A percentile compares a stretch with the other conserved stretches of the same genome.
phyloP scores from a whole-genome alignment of 805 yeast genomes.

The Kluyveromyces siamensis region DNA sequence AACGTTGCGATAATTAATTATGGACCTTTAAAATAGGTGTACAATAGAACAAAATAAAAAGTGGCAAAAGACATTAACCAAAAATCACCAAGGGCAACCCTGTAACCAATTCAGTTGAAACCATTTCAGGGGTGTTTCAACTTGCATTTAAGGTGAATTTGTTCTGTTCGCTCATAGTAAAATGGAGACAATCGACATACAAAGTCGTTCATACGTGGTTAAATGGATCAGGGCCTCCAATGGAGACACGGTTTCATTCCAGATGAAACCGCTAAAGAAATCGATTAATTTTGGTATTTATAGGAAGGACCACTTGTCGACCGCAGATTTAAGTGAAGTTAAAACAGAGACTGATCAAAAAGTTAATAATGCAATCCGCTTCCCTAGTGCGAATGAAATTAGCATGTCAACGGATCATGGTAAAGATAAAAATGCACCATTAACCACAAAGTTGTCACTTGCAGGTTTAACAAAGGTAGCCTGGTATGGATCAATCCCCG shows the following conservation, averaged over 20 bases:
- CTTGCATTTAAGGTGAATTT: background rate
- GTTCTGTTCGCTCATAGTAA: background rate
- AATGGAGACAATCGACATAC: slow-evolving; percentile 89
- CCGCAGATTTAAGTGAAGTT: slow-evolving; percentile 7
- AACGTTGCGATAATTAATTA: background rate
- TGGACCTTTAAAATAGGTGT: background rate
- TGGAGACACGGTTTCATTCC: slow-evolving; percentile 62
- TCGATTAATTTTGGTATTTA: slow-evolving; percentile 39
- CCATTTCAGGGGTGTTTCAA: background rate
- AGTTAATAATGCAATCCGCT: slow-evolving; percentile 4
- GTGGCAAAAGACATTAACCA: background rate
- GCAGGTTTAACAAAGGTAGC: slow-evolving; percentile 43
- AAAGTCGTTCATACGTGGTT: slow-evolving; percentile 78
- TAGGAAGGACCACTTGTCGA: slow-evolving; percentile 7
- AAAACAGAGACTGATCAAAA: slow-evolving; percentile 10
- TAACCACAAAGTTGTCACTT: slow-evolving; percentile 50
- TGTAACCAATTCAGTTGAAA: background rate
- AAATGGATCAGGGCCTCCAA: slow-evolving; percentile 83
- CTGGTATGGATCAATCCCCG: slow-evolving; percentile 48
- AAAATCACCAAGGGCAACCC: background rate
- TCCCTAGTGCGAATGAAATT: background rate
- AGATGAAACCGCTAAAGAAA: slow-evolving; percentile 66
- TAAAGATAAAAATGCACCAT: slow-evolving; percentile 32
- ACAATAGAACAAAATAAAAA: background rate
- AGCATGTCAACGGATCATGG: background rate